Evolutionary conservation across 2,329 filamentous ascomycete genomes (phyloP), one percentile per base, ranked within the genome.

Genomic region (Peltaster fructicola): DNA sequence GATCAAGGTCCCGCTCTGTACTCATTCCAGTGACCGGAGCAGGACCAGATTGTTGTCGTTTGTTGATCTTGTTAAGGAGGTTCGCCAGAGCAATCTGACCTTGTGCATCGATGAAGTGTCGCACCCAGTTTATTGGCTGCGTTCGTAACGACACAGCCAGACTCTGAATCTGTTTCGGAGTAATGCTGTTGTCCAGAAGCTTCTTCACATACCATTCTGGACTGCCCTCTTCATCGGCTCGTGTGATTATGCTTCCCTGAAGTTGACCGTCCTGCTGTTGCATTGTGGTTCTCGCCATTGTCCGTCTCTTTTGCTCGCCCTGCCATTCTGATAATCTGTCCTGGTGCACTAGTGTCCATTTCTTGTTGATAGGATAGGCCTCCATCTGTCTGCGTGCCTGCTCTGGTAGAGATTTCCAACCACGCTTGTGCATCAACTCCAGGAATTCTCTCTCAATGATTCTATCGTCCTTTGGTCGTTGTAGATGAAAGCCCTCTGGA

Each of bases 181-280:
- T 81, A 37, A 95, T 80, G 33, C 71, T 79, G 52, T 93, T 90
- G 50, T 95, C 85, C 78, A 95, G 81, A 31, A 95, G 79, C 49
- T 80, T 85, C 47, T 81, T 77, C 26, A 98, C 85, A 50, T 92
- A 98, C 85, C 85, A 98, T 54, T 95, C 85, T 3, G 88, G 88
- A 24, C 80, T 90, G 21, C 84, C 85, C 51, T 95, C 88, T 48
- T 95, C 85, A 46, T 93, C 84, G 6, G 80, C 80, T 39, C 79
- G 72, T 20, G 72, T 68, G 19, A 81, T 65, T 30, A 85, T 67
- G 38, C 77, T 73, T 30, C 68, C 47, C 4, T 26, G 30, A 50
- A 48, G 66, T 7, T 53, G 68, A 29, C 73, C 66, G 26, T 63
- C 60, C 37, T 73, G 77, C 34, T 73, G 73, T 14, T 47, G 36